A percentile compares a stretch with the other conserved stretches of the same genome.
phyloP scores from a whole-genome alignment of 1,284 basidiomycete genomes.

The Microbotryum silenes-acaulis region DNA sequence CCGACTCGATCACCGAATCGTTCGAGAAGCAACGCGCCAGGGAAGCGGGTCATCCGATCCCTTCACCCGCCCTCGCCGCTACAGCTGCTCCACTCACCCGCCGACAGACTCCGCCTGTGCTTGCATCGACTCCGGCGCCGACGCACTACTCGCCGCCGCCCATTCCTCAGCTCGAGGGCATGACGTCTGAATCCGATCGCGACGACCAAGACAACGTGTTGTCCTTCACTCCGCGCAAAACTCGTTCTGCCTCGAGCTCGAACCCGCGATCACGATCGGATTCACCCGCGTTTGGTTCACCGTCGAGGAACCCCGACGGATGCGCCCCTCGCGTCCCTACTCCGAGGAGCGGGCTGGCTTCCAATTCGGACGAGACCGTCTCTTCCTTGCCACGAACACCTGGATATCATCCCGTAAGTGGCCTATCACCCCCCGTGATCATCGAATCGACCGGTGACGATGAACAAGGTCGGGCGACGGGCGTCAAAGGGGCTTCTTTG shows the following conservation, averaged over 20 bases:
- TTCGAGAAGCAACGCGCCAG: slow-evolving; percentile 50
- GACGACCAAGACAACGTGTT: slow-evolving; percentile 38
- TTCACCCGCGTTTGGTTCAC: background rate
- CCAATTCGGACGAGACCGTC: background rate
- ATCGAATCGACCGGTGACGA: slow-evolving; percentile 1
- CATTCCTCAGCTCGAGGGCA: background rate
- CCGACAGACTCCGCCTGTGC: background rate
- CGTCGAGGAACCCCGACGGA: background rate
- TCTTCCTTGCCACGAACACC: background rate
- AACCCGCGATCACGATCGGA: background rate
- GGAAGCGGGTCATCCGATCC: slow-evolving; percentile 1
- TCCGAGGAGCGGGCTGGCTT: too few species aligned
- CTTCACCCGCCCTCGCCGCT: background rate
- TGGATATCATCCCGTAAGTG: background rate
- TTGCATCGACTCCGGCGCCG: background rate
- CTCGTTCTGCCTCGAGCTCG: slow-evolving; percentile 26
- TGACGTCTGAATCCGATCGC: slow-evolving; percentile 18
- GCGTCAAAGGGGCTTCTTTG: slow-evolving; percentile 6
- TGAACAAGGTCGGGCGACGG: slow-evolving; percentile 2
- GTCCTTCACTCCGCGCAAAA: slow-evolving; percentile 33
- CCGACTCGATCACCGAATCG: slow-evolving; percentile 80
- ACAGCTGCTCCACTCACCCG: background rate
- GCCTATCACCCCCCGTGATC: background rate
- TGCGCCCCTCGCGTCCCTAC: too few species aligned
- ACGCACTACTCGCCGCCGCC: background rate